Base-by-base conservation (phyloP, 2,329 filamentous ascomycete species). In the Botrytis paeoniae region DNA sequence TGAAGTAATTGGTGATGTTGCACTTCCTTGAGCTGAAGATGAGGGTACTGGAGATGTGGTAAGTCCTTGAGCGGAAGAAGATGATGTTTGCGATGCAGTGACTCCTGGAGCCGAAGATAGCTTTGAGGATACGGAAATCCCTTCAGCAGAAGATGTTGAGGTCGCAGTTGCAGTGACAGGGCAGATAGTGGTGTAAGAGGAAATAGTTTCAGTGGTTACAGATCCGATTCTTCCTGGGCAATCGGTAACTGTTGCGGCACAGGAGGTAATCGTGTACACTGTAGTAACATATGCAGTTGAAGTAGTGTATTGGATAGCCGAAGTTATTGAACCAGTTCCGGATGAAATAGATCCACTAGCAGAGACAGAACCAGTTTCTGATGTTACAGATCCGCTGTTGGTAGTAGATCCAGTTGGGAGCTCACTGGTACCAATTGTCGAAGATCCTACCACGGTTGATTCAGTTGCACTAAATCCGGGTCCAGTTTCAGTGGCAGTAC, bases 241-340 rank as follows among this genome's bases (percentile, higher is more conserved):
- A 82, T 88, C 82, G 57, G 84, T 83, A 48, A 86, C 81, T 73
- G 82, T 82, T 54, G 84, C 77, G 4, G 80, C 84, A 77, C 85
- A 87, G 75, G 83, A 85, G 69, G 85, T 88, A 79, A 89, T 82
- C 69, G 87, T 89, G 75, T 83, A 82, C 74, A 84, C 79, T 4
- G 81, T 79, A 60, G 87, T 88, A 73, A 83, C 84, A 82, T 83
- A 85, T 78, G 88, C 81, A 0, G 64, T 68, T 7, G 64, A 68
- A 8, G 48, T 68, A 16, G 45, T 68, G 14, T 68, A 68, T n/a
- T 68, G 64, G 12, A 54, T 20, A 41, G 29, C 25, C 10, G 64
- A 68, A 29, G 64, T 68, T 29, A 32, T 41, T 32, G 35, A 54
- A 18, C 16, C 48, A 18, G 18, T 4, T 25, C 45, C 64, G 7